Evolutionary conservation across 1,284 basidiomycete species (phyloP).

Genomic region (Pyrrhoderma noxium): DNA sequence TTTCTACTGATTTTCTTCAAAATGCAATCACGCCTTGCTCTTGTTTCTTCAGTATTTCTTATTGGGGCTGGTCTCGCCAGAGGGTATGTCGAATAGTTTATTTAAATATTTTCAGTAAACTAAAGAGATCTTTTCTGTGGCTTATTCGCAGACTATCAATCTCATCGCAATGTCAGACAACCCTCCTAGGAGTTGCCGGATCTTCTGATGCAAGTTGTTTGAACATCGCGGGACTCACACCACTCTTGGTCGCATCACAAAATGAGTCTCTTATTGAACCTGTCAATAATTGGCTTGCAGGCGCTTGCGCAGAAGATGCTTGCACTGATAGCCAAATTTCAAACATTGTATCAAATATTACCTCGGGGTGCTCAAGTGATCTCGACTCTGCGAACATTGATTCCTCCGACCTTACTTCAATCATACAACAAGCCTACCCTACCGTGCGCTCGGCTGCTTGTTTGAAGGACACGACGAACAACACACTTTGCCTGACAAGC

Average conservation of each 20-base stretch:
- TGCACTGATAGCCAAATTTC: slow-evolving; percentile 52
- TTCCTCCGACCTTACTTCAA: slow-evolving; percentile 26
- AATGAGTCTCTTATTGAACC: slow-evolving; percentile 43
- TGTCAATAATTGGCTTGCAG: slow-evolving; percentile 50
- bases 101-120: too few species aligned
- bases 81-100: too few species aligned
- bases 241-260: slow-evolving; percentile 32
- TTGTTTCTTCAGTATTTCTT: slow-evolving; percentile 3
- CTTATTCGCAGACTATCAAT: slow-evolving; percentile 14
- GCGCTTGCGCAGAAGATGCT: slow-evolving; percentile 43
- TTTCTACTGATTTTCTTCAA: neutral
- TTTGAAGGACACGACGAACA: slow-evolving; percentile 43
- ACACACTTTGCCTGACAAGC: slow-evolving; percentile 46
- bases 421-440: slow-evolving; percentile 43
- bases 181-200: slow-evolving; percentile 35
- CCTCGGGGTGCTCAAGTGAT: slow-evolving; percentile 45
- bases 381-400: slow-evolving; percentile 32
- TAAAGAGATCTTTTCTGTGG: neutral
- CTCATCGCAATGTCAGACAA: slow-evolving; percentile 26
- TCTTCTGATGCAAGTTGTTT: slow-evolving; percentile 47
- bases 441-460: slow-evolving; percentile 43
- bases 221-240: slow-evolving; percentile 39
- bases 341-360: slow-evolving; percentile 40
- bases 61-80: neutral
- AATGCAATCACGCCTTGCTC: slow-evolving; percentile 13